Evolutionary conservation across 805 yeast genomes (phyloP), one percentile per base, ranked within the genome.

Genomic region (Sporopachydermia lactativora): DNA sequence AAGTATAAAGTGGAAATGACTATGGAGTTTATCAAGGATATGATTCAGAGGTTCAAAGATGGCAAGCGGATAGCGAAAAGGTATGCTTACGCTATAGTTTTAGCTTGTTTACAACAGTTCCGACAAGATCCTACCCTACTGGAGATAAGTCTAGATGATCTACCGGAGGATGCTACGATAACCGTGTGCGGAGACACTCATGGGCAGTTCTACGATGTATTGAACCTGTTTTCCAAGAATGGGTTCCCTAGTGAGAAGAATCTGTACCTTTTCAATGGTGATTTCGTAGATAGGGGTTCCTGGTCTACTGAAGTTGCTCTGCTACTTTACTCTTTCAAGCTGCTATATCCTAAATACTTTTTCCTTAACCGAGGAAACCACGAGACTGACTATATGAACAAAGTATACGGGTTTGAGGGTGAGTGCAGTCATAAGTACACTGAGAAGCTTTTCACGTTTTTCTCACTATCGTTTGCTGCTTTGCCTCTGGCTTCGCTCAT

Each of bases 271-370:
- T 89, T 92, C 65, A 92, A 92, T 53, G 98, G 98, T 36, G 98
- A 92, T 61, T 89, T 92, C 61, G 98, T 92, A 3, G 98, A 92
- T 58, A 71, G 98, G 53, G 98, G 98, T 4, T 82, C 95, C 14
- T 89, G 98, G 97, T 85, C 96, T 3, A 83, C 95, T 54, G 98
- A 92, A 57, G 95, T 92, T 38, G 96, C 96, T 2, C 62, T 92
- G 38, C 65, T 81, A 19, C 68, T 84, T 36, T 86, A 82, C 57
- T 68, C 78, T 8, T 70, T 83, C 58, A 92, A 92, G 61, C 65
- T 86, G 28, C 59, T 80, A 24, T 80, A 70, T 52, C 98, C 98
- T 13, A 52, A 62, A 2, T 67, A 70, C 37, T 58, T 89, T 37
- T 86, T 62, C 60, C 58, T 92, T 45, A 92, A 92, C 61, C 71